A percentile compares a stretch with the other conserved stretches of the same genome.
Evolutionary conservation across 2,329 filamentous ascomycete species (phyloP).

Genomic region (Aspergillus quadrilineatus): DNA sequence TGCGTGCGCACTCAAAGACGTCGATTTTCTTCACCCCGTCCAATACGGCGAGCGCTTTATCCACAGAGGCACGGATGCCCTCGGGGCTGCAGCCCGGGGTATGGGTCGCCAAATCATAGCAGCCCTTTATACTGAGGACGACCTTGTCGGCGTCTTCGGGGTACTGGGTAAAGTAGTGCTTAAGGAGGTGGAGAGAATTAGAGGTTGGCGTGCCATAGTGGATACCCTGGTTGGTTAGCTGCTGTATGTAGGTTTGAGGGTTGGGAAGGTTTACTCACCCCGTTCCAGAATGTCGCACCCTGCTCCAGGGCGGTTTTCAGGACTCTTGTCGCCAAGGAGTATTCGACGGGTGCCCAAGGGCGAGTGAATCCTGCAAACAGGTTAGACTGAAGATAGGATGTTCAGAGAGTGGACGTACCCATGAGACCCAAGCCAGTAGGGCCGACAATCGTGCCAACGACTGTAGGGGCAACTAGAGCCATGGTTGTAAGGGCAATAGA

Average conservation of each 20-base stretch:
- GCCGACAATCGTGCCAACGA: background rate
- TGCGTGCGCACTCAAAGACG: slow-evolving; percentile 14
- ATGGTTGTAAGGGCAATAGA: background rate
- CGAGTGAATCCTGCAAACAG: slow-evolving; percentile 17
- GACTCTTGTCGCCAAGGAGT: background rate
- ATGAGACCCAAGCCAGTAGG: slow-evolving; percentile 19
- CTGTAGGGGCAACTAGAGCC: background rate
- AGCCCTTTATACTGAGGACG: slow-evolving; percentile 13
- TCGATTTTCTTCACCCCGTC: slow-evolving; percentile 15
- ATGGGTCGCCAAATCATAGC: background rate
- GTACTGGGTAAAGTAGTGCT: slow-evolving; percentile 11
- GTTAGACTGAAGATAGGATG: background rate
- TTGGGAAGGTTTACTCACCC: background rate
- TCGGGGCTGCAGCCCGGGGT: slow-evolving; percentile 3
- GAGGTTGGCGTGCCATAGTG: slow-evolving; percentile 24
- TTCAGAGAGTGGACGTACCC: slow-evolving; percentile 10
- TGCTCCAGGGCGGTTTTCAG: slow-evolving; percentile 6
- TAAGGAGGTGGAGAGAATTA: slow-evolving; percentile 24
- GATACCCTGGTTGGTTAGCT: slow-evolving; percentile 10
- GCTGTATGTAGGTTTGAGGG: background rate
- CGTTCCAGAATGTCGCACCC: slow-evolving; percentile 23
- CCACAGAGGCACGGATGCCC: slow-evolving; percentile 8
- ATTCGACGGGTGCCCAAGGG: slow-evolving; percentile 13
- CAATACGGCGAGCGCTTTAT: slow-evolving; percentile 8
- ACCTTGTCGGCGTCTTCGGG: slow-evolving; percentile 11